Conservation (phyloP, 164 flowering plant genomes). For the grape (Vitis vinifera) region ASM3070453v1 NC_081819.1:12278501-12279000, state of each 20-base stretch:
- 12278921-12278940: too few species aligned
- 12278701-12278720: neutral
- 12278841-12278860: constrained; percentile 55
- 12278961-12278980: too few species aligned
- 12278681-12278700: neutral
- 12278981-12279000: too few species aligned
- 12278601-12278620: constrained; percentile 32
- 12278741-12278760: neutral
- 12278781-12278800: constrained; percentile 41
- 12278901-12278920: neutral
- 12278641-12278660: constrained; percentile 16
- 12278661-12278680: neutral
- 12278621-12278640: constrained; percentile 19
- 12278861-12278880: constrained; percentile 72
- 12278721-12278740: too few species aligned
- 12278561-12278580: constrained; percentile 21
- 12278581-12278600: constrained; percentile 23
- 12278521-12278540: constrained; percentile 32
- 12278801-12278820: constrained; percentile 58
- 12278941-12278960: too few species aligned
- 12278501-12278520: constrained; percentile 23
- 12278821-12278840: constrained; percentile 66
- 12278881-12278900: constrained; percentile 30
- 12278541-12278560: constrained; percentile 19
- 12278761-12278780: constrained; percentile 32